Base-by-base conservation (phyloP, 768 basidiomycete genomes). In the Tylopilus intermedius region DNA sequence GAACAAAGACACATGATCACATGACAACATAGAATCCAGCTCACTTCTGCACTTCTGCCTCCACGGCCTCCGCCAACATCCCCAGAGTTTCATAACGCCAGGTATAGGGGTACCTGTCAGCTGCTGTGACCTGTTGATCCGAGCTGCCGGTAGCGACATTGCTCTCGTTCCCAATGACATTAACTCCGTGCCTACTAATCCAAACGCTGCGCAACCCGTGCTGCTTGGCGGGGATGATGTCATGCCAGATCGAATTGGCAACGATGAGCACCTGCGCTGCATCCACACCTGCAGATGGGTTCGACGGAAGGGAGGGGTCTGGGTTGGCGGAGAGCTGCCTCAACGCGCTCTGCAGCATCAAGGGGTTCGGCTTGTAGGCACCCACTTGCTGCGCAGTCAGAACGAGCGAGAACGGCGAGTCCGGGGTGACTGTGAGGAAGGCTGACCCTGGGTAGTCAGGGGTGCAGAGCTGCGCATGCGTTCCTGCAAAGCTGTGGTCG, bases 321-420 rank as follows among this genome's bases (percentile, higher is more conserved):
- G 63, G 61, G 43, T 46, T n/a, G 30, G 54, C 29, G 0, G 68
- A 67, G 5, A 69, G 53, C 40, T 67, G 68, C 33, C 40, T 49
- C 48, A 69, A 27, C 7, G 61, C 68, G 35, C 55, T 44, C 39
- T 71, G 72, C 18, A 78, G 63, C 57, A 79, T 58, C 18, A 67
- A 61, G 0, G 73, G 70, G 45, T 82, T 69, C 21, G 85, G 88
- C 63, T 89, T 90, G 69, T 88, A 90, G 33, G 79, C 79, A n/a
- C 80, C 79, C 5, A 80, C 77, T 56, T 86, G 85, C 63, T 90
- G 79, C 5, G 88, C 86, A 8, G 86, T 89, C 59, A 85, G 71
- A 50, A 87, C 72, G 48, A 81, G 73, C 26, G 80, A 78, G 67
- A 90, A 90, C 1, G 81, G 77, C 24, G 85, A 86, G 29, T 65